Evolutionary conservation across 2,329 filamentous ascomycete species (phyloP), one percentile per base, ranked within the genome.

Genomic region (Trichophyton simii): DNA sequence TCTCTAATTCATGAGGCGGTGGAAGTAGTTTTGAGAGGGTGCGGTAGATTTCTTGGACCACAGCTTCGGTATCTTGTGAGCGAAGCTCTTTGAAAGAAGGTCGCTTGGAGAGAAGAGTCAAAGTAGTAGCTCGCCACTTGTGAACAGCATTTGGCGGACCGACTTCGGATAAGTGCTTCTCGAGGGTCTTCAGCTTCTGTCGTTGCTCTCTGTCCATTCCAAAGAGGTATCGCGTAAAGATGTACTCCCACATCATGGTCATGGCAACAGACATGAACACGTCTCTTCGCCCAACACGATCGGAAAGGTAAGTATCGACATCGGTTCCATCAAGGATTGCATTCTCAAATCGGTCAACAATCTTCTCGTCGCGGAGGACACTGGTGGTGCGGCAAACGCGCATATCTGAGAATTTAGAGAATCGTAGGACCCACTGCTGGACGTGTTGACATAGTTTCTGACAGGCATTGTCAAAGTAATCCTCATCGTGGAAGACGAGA

Each of bases 231-330:
- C 94, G 86, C 7, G 92, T 96, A 72, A 99, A 99, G 72, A 99
- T 87, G 71, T 95, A 96, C 75, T 99, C 94, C 91, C 91, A 99
- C 59, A 99, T 86, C 91, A 99, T 96, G 64, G 88, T 94, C 91
- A 97, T 97, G 61, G 92, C 89, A 74, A 99, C 91, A 42, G 91
- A 94, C 90, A 97, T 96, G 80, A 99, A 96, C 62, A 97, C 86
- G 72, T 97, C 92, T 63, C 92, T 86, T 64, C 94, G 87, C 69
- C 83, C 86, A 60, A 96, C 87, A 44, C 95, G 88, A 72, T 99
- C 92, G 66, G 83, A 83, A 57, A 99, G 85, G 70, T 95, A 94
- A 62, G 80, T 79, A 74, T 97, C 91, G 65, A 96, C 91, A 71
- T 97, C 91, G 54, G 90, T 90, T 64, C 92, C 94, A 75, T 99